Percentiles rank a stretch among this genome's conserved stretches.
phyloP scores from a whole-genome alignment of 345 rosid species.

The Adansonia digitata region DNA sequence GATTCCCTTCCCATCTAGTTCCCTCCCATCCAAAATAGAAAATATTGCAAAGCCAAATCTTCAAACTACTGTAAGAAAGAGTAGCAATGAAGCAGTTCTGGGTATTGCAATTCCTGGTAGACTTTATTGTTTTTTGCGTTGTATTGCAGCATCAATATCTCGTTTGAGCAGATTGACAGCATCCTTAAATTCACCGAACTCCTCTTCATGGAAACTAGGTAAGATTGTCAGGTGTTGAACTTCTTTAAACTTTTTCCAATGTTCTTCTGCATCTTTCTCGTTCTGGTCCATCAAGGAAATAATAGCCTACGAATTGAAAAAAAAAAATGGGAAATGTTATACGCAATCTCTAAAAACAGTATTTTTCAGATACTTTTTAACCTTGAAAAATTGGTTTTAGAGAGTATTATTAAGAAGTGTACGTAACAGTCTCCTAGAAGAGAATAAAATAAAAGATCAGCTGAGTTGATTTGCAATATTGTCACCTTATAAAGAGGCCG shows the following conservation, averaged over 20 bases:
- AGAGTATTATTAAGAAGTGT: no score
- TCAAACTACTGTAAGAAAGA: neutral
- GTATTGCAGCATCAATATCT: slow-evolving; percentile 19
- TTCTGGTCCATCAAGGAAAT: slow-evolving; percentile 18
- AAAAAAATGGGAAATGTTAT: no score
- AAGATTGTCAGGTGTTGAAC: slow-evolving; percentile 28
- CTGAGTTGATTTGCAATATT: no score
- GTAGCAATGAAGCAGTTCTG: neutral
- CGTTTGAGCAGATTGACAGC: slow-evolving; percentile 33
- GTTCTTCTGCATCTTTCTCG: slow-evolving; percentile 8
- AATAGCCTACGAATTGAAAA: slow-evolving; percentile 33
- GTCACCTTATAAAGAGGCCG: slow-evolving; percentile 48
- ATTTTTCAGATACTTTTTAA: no score
- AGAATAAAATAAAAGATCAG: no score
- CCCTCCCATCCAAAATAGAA: neutral
- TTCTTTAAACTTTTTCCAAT: slow-evolving; percentile 34
- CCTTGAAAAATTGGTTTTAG: no score
- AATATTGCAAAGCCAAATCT: neutral
- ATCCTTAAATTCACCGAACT: slow-evolving; percentile 33
- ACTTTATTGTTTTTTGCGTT: neutral
- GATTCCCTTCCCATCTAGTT: neutral
- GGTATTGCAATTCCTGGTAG: neutral
- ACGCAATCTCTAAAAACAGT: no score
- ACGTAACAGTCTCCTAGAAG: no score
- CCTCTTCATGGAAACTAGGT: slow-evolving; percentile 23